Evolutionary conservation across 257 asterid species (phyloP), one percentile per base, ranked within the genome.

Genomic region (Solanum infundibuliforme): DNA sequence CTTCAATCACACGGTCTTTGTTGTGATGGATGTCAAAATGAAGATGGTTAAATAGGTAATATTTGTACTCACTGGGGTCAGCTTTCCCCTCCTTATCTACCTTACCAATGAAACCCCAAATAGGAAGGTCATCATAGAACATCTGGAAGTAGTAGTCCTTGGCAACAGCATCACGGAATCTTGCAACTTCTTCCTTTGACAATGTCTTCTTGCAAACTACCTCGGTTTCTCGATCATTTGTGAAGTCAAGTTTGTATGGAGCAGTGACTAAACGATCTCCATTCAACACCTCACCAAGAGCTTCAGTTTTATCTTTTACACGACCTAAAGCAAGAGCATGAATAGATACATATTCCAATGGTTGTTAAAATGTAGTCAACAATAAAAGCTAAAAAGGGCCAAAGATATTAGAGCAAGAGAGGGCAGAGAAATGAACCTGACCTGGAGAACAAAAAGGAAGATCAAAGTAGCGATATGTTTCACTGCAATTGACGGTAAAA

Each of bases 371-470:
- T 79, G 21, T 16, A 48, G 25, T 71, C 65, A 72, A 72, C 29
- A 69, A 72, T 34, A 46, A 65, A 65, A 65, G 38, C 8, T 85
- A 38, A 65, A 85, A 85, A n/a, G 38, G 36, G 29, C 38, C 76
- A 27, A 14, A 58, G 27, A 62, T 38, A 65, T 65, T n/a, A 66
- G 48, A 32, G 39, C 38, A 43, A 38, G 21, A 86, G 32, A 86
- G 34, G 46, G 43, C 48, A 27, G 46, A 32, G 69, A 71, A 60
- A 86, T 86, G 73, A 86, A 4, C 25, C 84, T 86, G 34, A 91
- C 94, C 94, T 89, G 94, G 93, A 55, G 88, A 72, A 87, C 94
- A 92, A 87, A 92, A 92, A 23, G 94, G 94, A 85, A 92, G 94
- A 83, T 92, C 94, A 27, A 92, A 92, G 58, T 87, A 92, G 27